Base-by-base conservation (phyloP, 2,329 filamentous ascomycete species). In the Fusarium liriodendri region DNA sequence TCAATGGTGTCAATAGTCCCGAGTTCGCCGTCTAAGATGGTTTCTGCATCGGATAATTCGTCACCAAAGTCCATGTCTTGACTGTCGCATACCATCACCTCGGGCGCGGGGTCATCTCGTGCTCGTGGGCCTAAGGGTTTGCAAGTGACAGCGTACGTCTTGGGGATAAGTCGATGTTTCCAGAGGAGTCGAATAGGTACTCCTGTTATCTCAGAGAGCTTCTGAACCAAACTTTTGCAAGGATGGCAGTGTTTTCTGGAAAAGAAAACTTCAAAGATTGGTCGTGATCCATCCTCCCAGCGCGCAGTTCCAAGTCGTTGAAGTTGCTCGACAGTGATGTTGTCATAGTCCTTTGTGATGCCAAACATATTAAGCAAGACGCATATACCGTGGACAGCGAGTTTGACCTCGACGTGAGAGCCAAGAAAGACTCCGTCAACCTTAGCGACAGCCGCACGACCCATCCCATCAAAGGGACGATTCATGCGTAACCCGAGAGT, bases 331-430 rank as follows among this genome's bases (percentile, higher is more conserved):
- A 61, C 33, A 0, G 71, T 74, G 8, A 83, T 52, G 2, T 66
- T 72, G 29, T 78, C 52, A 16, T 76, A 61, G 55, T 78, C 67
- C 22, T 63, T 66, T 1, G 78, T 70, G 52, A 82, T 77, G 16
- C 52, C 62, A 47, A 81, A 81, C 3, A 62, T 64, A 1, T 64
- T 60, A 0, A 85, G 73, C 0, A 84, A 68, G 0, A 78, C 61
- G 9, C 78, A 79, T 0, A 84, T 58, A 0, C 80, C 80, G 22
- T 83, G 80, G 0, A 80, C 76, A 0, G 83, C 82, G 0, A 86
- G 79, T 64, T 85, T 85, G 18, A 83, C 82, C 66, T 86, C 84
- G 1, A 83, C 81, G 25, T 86, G 84, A 0, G 81, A 78, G 0
- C 80, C 82, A 1, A 77, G 75, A 47, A 81, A 82, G 14, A 80